Base-by-base conservation (phyloP, 208 protist genomes). In the Zelonia costaricensis region DNA sequence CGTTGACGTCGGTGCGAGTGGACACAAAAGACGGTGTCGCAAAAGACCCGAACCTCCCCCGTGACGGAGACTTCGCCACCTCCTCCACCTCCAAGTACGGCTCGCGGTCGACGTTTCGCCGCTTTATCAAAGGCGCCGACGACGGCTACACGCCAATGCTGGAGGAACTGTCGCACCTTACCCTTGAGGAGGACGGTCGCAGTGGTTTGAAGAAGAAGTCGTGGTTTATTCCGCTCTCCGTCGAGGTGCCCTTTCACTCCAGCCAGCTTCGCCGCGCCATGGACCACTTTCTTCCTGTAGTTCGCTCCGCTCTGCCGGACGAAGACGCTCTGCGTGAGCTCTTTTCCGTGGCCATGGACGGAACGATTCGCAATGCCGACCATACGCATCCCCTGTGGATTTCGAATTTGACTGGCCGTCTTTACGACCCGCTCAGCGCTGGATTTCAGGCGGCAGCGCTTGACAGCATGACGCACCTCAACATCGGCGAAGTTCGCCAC, bases 131-230 rank as follows among this genome's bases (percentile, higher is more conserved):
- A 28, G 87, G 91, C 16, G 80, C 87, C 4, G 91, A 96, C 47
- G 91, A 94, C 59, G 88, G 88, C 5, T 83, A 74, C 49, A 96
- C 91, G 13, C 91, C 88, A 0, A 67, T 77, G 16, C 65, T 89
- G 8, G 78, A 89, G 3, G 69, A 93, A 44, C 72, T 96, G 0
- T 86, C 79, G 0, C 85, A 92, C 44, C 71, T 96, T 9, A 94
- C 87, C 0, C 52, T 94, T 33, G 76, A 91, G 62, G 87, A 89
- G 35, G 86, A 94, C 40, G 91, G 91, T 1, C 70, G 91, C 12
- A 94, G 87, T 64, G 91, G 91, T 6, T 64, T 96, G 2, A 94
- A 94, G 62, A 81, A 84, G 42, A 96, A 94, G 62, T 91, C 87
- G 20, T 96, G 91, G 88, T 96, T 87, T 67, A 74, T 94, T 47